Conservation (phyloP, 371 early-diverging fungal species). For the Rhizomucor miehei region DNA sequence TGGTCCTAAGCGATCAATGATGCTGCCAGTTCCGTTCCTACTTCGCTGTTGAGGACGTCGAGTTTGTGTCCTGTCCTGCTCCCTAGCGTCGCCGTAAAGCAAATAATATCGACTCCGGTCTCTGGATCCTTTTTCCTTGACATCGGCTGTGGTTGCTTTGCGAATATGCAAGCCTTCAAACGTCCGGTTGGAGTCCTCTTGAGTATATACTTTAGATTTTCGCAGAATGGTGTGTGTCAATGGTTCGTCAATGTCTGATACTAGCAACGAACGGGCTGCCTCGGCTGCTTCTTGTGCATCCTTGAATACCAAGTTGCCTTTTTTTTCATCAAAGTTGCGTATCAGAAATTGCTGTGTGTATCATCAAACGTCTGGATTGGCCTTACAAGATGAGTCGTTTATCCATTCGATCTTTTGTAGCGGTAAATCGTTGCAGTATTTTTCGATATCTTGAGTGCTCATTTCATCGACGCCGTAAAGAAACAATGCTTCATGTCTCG, state of each 20-base stretch:
- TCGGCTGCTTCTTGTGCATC: constrained; percentile 26
- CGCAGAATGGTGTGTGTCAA: constrained; percentile 25
- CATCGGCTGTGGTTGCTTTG: constrained; percentile 45
- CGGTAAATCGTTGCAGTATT: constrained; percentile 37
- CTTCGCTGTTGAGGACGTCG: neutral
- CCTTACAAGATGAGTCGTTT: constrained; percentile 53
- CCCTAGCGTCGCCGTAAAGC: constrained; percentile 41
- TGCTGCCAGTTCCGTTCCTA: neutral
- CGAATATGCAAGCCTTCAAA: constrained; percentile 31
- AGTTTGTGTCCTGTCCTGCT: no score
- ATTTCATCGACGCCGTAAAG: constrained; percentile 54
- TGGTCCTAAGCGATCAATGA: neutral
- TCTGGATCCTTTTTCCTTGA: constrained; percentile 48
- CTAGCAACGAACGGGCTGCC: constrained; percentile 32
- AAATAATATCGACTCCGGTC: constrained; percentile 52
- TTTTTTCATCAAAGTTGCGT: constrained; percentile 1
- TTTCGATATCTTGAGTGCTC: constrained; percentile 52
- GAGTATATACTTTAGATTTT: constrained; percentile 22
- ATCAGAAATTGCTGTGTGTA: constrained; percentile 4
- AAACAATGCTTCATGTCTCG: constrained; percentile 36
- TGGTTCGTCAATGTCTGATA: constrained; percentile 6
- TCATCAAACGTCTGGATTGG: constrained; percentile 1
- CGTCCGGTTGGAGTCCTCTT: constrained; percentile 5
- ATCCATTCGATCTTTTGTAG: constrained; percentile 58
- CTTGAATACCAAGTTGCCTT: constrained; percentile 35